Percentiles rank a stretch among this genome's conserved stretches.
phyloP scores from a whole-genome alignment of 176 grass and related monocot genomes.

The Aegilops sharonensis region DNA sequence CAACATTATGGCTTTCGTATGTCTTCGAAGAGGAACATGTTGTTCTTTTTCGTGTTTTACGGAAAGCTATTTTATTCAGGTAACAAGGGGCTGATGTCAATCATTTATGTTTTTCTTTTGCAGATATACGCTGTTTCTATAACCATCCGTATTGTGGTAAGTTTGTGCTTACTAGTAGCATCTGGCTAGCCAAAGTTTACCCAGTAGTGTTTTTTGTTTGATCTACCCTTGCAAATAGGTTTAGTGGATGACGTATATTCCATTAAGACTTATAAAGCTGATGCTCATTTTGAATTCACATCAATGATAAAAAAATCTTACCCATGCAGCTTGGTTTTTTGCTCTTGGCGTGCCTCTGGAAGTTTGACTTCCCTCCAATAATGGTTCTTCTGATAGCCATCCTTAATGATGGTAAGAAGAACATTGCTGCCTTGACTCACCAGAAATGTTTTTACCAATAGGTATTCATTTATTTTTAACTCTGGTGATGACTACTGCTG shows the following conservation, averaged over 20 bases:
- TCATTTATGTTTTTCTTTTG: conserved; percentile 14
- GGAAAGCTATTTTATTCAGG: conserved; percentile 23
- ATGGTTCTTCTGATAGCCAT: conserved; percentile 66
- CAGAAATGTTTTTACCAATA: neutral
- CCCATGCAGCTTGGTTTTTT: conserved; percentile 54
- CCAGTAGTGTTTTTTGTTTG: neutral
- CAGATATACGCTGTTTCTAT: conserved; percentile 73
- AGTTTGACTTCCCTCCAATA: conserved; percentile 57
- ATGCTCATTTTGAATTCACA: conserved; percentile 9
- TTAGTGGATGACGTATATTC: neutral
- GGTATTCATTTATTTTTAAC: neutral
- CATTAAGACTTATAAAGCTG: neutral
- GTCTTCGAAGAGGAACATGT: conserved; percentile 1
- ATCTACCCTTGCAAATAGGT: neutral
- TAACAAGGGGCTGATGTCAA: conserved; percentile 15
- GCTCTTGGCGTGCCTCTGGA: conserved; percentile 51
- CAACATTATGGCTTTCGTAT: neutral
- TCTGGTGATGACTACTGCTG: neutral
- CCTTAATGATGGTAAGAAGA: conserved; percentile 62
- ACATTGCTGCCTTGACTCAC: neutral
- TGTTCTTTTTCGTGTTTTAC: neutral
- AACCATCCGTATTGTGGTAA: conserved; percentile 69
- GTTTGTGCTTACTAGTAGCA: neutral
- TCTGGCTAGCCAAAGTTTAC: neutral
- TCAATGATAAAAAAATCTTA: conserved; percentile 3